A percentile compares a stretch with the other conserved stretches of the same genome.
Conservation (phyloP, 805 yeast genomes). For the Helenozyma baotianmanensis region DNA sequence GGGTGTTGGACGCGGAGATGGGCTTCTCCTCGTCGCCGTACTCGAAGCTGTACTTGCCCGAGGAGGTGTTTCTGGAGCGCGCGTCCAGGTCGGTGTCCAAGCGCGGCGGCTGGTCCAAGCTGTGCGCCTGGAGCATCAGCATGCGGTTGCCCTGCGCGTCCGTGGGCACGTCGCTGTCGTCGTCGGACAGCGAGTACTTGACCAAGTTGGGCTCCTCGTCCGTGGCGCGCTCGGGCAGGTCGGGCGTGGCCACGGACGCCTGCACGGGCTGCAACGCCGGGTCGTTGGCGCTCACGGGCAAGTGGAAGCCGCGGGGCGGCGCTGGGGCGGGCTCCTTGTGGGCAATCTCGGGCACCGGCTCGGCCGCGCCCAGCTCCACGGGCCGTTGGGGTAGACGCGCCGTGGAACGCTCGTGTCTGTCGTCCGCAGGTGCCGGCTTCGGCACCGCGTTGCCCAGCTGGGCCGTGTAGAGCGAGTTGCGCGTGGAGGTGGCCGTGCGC, state of each 20-base stretch:
- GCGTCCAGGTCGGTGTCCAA: constrained; percentile 12
- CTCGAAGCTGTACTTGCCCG: constrained; percentile 35
- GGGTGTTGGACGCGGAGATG: constrained; percentile 16
- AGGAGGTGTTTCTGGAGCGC: constrained; percentile 13
- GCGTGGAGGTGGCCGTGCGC: constrained; percentile 7
- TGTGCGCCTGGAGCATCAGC: constrained; percentile 32
- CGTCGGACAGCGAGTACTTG: constrained; percentile 28
- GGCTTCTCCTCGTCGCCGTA: constrained; percentile 36
- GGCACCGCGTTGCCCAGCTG: too few relatives aligned
- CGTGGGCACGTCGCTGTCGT: constrained; percentile 25
- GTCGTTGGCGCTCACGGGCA: too few relatives aligned
- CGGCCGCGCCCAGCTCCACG: too few relatives aligned
- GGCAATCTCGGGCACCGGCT: too few relatives aligned
- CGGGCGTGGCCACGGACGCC: not conserved
- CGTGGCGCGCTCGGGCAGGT: constrained; percentile 20
- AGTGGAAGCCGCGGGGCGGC: too few relatives aligned
- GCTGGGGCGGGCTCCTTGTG: too few relatives aligned
- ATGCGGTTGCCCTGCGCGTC: constrained; percentile 20
- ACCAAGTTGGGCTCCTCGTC: constrained; percentile 34
- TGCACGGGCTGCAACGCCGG: too few relatives aligned
- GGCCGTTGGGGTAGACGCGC: too few relatives aligned
- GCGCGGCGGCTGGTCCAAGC: constrained; percentile 21
- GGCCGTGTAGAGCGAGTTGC: constrained; percentile 10
- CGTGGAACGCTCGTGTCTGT: too few relatives aligned
- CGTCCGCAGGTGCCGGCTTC: too few relatives aligned